Evolutionary conservation across 352 stramenopile species (phyloP), one percentile per base, ranked within the genome.

Genomic region (Thalassiosira ordinaria): DNA sequence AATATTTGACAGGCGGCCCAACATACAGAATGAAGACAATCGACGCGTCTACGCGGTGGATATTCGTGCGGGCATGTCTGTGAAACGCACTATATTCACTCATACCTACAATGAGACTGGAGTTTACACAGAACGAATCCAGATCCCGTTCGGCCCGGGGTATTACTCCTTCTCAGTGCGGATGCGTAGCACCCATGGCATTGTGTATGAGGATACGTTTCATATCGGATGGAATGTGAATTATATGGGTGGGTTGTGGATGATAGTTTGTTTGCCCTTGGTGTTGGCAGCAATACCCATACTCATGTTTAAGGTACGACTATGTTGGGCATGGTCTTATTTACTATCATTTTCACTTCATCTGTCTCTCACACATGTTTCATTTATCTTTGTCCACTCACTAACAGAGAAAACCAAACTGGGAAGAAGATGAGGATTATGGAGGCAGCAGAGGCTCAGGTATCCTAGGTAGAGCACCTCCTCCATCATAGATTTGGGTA

Each of bases 181-280:
- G 20, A 65, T 93, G 37, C 76, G 65, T 11, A 87, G 83, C 51
- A 86, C 78, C 20, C 85, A 93, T 77, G 88, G 88, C 13, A 69
- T 93, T 29, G 67, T 87, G 4, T 93, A 93, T 59, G 88, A 93
- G 68, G 88, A 93, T 52, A 82, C 70, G 27, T 93, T 93, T 68
- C 80, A 89, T 47, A 44, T 91, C 60, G 85, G 88, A 39, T 93
- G 88, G 74, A 93, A 93, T 80, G 83, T 93, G 1, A 84, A 91
- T 62, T 93, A 89, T 53, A 90, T 91, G 80, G 72, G 80, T 51
- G 88, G 88, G n/a, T 46, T 91, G 39, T 93, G 88, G 88, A 65
- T 91, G 11, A 79, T 85, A 16, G 78, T 85, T 3, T 82, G 65
- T 31, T 55, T 85, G 14, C 88, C 88, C 44, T 63, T 93, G 22